These are phyloP conservation scores for Xylaria sp. DNA, from an alignment of 2,329 filamentous ascomycete species.

Conservation along the genomic window DNA sequence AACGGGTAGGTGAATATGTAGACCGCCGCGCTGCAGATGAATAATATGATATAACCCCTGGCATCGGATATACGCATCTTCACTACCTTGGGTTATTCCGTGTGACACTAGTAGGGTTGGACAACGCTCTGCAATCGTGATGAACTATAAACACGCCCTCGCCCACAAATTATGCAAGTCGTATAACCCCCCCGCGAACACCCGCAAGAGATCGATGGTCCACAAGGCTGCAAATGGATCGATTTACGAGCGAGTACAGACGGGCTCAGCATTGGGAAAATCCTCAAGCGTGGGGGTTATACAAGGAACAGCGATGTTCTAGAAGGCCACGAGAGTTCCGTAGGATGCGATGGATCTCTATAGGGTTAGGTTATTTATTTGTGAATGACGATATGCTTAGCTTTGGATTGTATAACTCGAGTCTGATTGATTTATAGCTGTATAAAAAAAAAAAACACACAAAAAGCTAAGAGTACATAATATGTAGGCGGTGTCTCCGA, in stretches of 20 bases:
- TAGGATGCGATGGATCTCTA: background rate
- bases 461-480: background rate
- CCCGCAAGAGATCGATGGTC: background rate
- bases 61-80: too few species aligned
- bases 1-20: too few species aligned
- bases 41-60: too few species aligned
- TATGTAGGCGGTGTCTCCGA: background rate
- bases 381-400: background rate
- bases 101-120: background rate
- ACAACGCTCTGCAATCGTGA: background rate
- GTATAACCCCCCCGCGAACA: background rate
- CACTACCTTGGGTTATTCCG: too few species aligned
- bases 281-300: background rate
- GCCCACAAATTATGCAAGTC: background rate
- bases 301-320: slow-evolving; percentile 2
- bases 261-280: background rate
- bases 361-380: background rate
- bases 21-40: too few species aligned
- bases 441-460: background rate
- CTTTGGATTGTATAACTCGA: background rate
- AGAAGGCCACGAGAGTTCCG: background rate
- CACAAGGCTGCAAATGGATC: slow-evolving; percentile 15
- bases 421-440: background rate
- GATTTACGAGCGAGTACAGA: slow-evolving; percentile 13
- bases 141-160: background rate